A percentile compares a stretch with the other conserved stretches of the same genome.
These are phyloP conservation scores for Saxophila tyrrhenica DNA, from an alignment of 495 filamentous ascomycete species.

Conservation along the genomic window DNA sequence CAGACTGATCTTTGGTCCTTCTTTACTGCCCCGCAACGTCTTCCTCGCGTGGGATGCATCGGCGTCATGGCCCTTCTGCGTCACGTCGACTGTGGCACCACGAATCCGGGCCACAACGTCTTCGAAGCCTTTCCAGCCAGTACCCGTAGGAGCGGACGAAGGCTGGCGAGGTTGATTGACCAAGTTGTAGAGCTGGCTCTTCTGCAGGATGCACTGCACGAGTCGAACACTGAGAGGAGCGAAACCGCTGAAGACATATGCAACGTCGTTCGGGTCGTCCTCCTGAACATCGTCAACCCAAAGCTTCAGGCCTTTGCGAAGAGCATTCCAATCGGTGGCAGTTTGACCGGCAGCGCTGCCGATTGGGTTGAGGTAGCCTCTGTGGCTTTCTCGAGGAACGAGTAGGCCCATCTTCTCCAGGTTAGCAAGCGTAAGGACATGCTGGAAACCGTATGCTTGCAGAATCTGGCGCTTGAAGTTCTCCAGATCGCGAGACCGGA, in stretches of 20 bases:
- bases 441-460: constrained; percentile 90
- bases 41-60: constrained; percentile 71
- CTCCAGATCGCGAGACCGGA: constrained; percentile 78
- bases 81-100: constrained; percentile 80
- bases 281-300: constrained; percentile 97
- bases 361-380: constrained; percentile 19
- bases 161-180: constrained; percentile 2
- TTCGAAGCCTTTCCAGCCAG: constrained; percentile 20
- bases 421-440: constrained; percentile 76
- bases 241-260: constrained; percentile 95
- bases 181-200: constrained; percentile 50
- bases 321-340: constrained; percentile 82
- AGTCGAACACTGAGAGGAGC: constrained; percentile 87
- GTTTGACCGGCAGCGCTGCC: constrained; percentile 30
- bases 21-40: constrained; percentile 51
- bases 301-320: constrained; percentile 73
- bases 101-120: constrained; percentile 49
- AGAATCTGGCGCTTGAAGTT: constrained; percentile 76
- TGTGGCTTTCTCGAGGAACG: constrained; percentile 37
- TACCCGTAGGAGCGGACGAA: not conserved
- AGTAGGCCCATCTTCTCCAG: constrained; percentile 79
- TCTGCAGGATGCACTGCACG: constrained; percentile 91
- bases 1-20: constrained; percentile 65
- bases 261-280: constrained; percentile 88
- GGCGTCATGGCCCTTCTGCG: constrained; percentile 89